Conservation (phyloP, 1,284 basidiomycete species). For the Paramarasmius palmivorus region DNA sequence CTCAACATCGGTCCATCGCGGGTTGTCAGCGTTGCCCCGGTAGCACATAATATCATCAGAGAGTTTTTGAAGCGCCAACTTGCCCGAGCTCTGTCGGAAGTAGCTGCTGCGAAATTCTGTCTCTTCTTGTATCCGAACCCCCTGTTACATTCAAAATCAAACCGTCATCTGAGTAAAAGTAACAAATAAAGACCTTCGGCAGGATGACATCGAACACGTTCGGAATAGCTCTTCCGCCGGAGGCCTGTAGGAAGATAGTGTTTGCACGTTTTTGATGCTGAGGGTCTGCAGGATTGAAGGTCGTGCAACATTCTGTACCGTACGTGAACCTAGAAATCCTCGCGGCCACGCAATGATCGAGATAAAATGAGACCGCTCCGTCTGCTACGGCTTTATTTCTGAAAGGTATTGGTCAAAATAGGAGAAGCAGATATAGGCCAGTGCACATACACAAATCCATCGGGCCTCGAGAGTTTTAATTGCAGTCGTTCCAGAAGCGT, state of each 20-base stretch:
- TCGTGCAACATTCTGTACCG: slow-evolving; percentile 31
- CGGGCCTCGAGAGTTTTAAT: slow-evolving; percentile 35
- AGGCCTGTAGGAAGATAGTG: slow-evolving; percentile 18
- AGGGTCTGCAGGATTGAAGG: slow-evolving; percentile 28
- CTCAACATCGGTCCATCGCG: slow-evolving; percentile 25
- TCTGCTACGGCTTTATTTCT: slow-evolving; percentile 61
- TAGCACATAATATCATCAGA: slow-evolving; percentile 18
- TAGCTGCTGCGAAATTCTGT: slow-evolving; percentile 30
- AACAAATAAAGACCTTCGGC: not conserved
- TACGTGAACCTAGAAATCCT: slow-evolving; percentile 47
- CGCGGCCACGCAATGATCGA: slow-evolving; percentile 49
- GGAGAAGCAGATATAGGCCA: slow-evolving; percentile 14
- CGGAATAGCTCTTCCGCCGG: slow-evolving; percentile 25
- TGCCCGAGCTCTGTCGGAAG: slow-evolving; percentile 6
- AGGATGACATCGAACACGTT: slow-evolving; percentile 28
- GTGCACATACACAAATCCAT: slow-evolving; percentile 37
- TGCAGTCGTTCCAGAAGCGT: slow-evolving; percentile 27
- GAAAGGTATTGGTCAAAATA: not conserved
- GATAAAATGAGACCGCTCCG: slow-evolving; percentile 52
- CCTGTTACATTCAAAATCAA: slow-evolving; percentile 22
- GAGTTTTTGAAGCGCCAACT: not conserved
- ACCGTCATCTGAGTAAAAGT: not conserved
- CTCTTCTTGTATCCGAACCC: slow-evolving; percentile 30
- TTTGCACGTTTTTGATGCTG: slow-evolving; percentile 35
- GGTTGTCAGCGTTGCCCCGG: slow-evolving; percentile 21